These are phyloP conservation scores for Yamadazyma mexicana DNA, from an alignment of 1,139 yeast species.

Conservation along the genomic window DNA sequence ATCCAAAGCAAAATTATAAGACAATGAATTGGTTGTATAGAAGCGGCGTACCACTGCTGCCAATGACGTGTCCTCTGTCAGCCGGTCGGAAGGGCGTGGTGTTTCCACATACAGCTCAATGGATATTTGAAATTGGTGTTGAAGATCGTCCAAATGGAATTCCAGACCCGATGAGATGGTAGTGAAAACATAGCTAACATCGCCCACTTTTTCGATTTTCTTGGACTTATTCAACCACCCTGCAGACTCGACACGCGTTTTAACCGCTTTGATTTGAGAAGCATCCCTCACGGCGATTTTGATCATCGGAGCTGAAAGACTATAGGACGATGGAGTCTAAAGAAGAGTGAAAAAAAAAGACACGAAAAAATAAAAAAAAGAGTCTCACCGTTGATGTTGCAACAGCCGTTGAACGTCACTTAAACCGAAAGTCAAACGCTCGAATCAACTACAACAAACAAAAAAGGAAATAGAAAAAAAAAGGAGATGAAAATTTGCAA, in stretches of 20 bases:
- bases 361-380: background rate
- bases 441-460: background rate
- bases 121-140: background rate
- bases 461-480: no score
- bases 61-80: background rate
- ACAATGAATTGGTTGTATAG: background rate
- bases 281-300: slow-evolving; percentile 2
- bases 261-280: slow-evolving; percentile 24
- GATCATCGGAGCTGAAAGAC: background rate
- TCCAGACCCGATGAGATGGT: slow-evolving; percentile 4
- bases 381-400: background rate
- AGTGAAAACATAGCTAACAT: slow-evolving; percentile 6
- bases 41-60: background rate
- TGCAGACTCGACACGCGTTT: slow-evolving; percentile 23
- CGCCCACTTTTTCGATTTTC: slow-evolving; percentile 4
- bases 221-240: slow-evolving; percentile 21
- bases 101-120: background rate
- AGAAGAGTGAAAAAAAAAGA: background rate
- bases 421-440: no score
- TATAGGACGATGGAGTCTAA: slow-evolving; percentile 2
- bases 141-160: slow-evolving; percentile 2
- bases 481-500: no score
- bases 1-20: slow-evolving; percentile 2
- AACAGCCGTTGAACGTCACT: no score
- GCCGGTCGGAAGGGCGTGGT: background rate